These are phyloP conservation scores for Ilex paraguariensis DNA, from an alignment of 305 asterid genomes.

Conservation along the genomic window DNA sequence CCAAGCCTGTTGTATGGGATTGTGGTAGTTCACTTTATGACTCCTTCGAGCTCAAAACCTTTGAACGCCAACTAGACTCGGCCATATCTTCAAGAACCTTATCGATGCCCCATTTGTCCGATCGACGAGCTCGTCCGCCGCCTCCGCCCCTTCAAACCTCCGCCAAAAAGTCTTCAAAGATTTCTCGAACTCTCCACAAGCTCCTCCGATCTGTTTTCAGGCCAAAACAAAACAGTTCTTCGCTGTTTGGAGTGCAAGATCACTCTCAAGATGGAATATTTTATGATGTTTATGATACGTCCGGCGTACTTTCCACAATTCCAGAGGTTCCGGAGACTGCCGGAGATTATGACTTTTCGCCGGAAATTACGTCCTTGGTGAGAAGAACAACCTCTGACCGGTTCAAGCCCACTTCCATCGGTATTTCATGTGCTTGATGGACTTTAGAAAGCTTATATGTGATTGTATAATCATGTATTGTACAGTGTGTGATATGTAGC, in stretches of 20 bases:
- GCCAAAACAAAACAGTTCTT: constrained; percentile 24
- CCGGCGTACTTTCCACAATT: constrained; percentile 45
- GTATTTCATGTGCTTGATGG: too few relatives aligned
- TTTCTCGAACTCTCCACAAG: constrained; percentile 50
- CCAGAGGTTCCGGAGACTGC: constrained; percentile 54
- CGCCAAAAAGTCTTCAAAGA: constrained; percentile 36
- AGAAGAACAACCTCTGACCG: constrained; percentile 55
- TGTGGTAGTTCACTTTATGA: constrained; percentile 80
- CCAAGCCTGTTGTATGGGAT: constrained; percentile 52
- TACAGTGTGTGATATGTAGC: too few relatives aligned
- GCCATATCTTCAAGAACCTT: constrained; percentile 59
- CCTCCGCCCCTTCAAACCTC: constrained; percentile 15
- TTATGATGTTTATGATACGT: constrained; percentile 29
- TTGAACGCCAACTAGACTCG: constrained; percentile 57
- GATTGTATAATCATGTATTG: too few relatives aligned
- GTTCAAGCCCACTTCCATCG: constrained; percentile 10
- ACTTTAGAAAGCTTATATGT: too few relatives aligned
- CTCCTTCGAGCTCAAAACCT: constrained; percentile 61
- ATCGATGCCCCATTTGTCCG: constrained; percentile 73
- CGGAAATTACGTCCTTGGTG: constrained; percentile 54
- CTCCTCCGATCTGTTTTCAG: constrained; percentile 51
- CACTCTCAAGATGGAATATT: constrained; percentile 23
- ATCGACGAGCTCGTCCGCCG: constrained; percentile 13
- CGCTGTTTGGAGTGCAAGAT: constrained; percentile 2
- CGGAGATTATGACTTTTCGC: constrained; percentile 35